phyloP scores from a whole-genome alignment of 2,329 filamentous ascomycete genomes.

The Rhytidhysteron rufulum region DNA sequence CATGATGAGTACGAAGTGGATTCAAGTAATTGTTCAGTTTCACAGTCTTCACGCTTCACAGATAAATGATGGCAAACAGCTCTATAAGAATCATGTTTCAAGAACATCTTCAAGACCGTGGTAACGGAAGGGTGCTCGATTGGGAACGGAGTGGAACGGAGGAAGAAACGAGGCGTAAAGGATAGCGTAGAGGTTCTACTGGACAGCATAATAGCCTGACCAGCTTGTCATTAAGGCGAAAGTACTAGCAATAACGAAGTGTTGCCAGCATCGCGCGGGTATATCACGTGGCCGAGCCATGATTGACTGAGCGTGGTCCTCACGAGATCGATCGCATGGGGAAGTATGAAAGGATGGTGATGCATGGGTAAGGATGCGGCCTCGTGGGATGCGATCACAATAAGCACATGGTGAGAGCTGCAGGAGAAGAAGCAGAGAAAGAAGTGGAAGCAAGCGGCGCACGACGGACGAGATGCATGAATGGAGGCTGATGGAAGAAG shows the following conservation, averaged over 20 bases:
- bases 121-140: conserved; percentile 14
- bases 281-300: too few relatives aligned
- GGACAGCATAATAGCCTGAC: conserved; percentile 4
- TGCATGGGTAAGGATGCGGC: too few relatives aligned
- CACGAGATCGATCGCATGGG: too few relatives aligned
- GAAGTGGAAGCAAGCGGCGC: conserved; percentile 6
- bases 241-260: conserved; percentile 16
- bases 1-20: conserved; percentile 12
- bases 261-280: conserved; percentile 1
- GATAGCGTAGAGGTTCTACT: conserved; percentile 4
- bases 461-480: conserved; percentile 1
- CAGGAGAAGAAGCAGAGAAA: neutral
- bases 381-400: conserved; percentile 1
- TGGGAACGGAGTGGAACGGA: conserved; percentile 21
- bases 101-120: conserved; percentile 7
- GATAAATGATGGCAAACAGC: conserved; percentile 10
- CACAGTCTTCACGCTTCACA: conserved; percentile 2
- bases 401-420: conserved; percentile 14
- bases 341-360: too few relatives aligned
- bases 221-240: conserved; percentile 7
- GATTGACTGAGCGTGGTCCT: too few relatives aligned
- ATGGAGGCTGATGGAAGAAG: conserved; percentile 5
- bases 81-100: conserved; percentile 19
- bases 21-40: conserved; percentile 40
- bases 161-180: conserved; percentile 8